Base-by-base conservation (phyloP, 345 rosid species). In the Garcia nutans region DNA sequence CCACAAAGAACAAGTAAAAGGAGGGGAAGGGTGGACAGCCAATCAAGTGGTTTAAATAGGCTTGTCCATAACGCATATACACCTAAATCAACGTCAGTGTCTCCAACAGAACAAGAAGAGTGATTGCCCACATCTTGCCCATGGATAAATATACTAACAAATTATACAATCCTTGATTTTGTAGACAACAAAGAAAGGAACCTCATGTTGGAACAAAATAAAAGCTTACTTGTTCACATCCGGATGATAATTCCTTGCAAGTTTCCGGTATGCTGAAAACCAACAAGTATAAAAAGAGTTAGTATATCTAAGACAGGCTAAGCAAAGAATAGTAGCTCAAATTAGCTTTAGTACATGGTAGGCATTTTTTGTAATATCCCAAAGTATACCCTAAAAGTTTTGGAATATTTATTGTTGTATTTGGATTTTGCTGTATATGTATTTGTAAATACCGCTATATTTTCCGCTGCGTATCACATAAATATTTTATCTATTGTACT, bases 181-280 rank as follows among this genome's bases (percentile, higher is more conserved):
- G 31, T 8, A 45, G 22, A 9, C 24, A 2, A 65, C 58, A 54
- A 54, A 54, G 58, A 65, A 19, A 22, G 23, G 24, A 1, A 56
- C 8, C 42, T 20, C 11, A 22, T 10, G 15, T 2, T 28, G 47
- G 5, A 5, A 8, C 13, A 42, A 65, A 28, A 71, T 31, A 28
- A 28, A 28, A 28, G 31, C 31, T 90, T 76, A 93, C 98, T 96
- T 96, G 89, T 96, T 96, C 72, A 96, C 97, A 73, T 96, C 99
- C 8, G 97, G 99, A 86, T 96, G 99, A 77, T 86, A 92, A 84
- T 79, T 93, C 87, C 99, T 89, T 11, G 98, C 99, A 64, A 93
- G 98, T 82, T 96, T 96, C 77, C 99, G 86, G 70, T 96, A 96
- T 69, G 98, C 99, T 96, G 92, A 50, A 88, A 75, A 77, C 8